Evolutionary conservation across 1,284 basidiomycete genomes (phyloP), one percentile per base, ranked within the genome.

Genomic region (Naganishia liquefaciens): DNA sequence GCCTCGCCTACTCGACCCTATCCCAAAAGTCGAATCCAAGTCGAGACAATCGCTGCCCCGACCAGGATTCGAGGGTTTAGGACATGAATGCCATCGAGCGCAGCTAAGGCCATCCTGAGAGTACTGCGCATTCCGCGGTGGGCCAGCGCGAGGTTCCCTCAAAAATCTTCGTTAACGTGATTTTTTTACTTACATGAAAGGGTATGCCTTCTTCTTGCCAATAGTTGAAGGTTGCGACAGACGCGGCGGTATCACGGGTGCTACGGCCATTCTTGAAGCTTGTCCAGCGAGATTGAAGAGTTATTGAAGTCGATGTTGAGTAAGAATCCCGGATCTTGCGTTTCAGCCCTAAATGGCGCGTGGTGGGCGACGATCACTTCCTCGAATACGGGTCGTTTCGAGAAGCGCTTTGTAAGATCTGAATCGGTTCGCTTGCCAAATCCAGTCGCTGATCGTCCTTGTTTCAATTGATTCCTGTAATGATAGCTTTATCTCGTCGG

Each of bases 101-200:
- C n/a, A n/a, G n/a, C n/a, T n/a, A n/a, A n/a, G n/a, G n/a, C 40
- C 40, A 42, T 42, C 10, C 40, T 19, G 40, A 42, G 9, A 9
- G 10, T 42, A 10, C 40, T 42, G 40, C 40, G 10, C 40, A 42
- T 42, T 42, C 40, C 40, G 19, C 40, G 19, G 40, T n/a, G n/a
- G n/a, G n/a, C n/a, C n/a, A n/a, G n/a, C n/a, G n/a, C n/a, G n/a
- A n/a, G n/a, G n/a, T n/a, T n/a, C n/a, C n/a, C n/a, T n/a, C 7
- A 37, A 37, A 19, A 44, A 23, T 19, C 43, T 23, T 23, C 19
- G 17, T 7, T n/a, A 19, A 11, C n/a, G n/a, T n/a, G n/a, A n/a
- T n/a, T n/a, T n/a, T n/a, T n/a, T 15, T 21, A 65, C 64, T 65
- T 58, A 65, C 64, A 61, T 51, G 42, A 65, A 65, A 23, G 64